Conservation (phyloP, 2,329 filamentous ascomycete species). For the Colletotrichum acutatum region DNA sequence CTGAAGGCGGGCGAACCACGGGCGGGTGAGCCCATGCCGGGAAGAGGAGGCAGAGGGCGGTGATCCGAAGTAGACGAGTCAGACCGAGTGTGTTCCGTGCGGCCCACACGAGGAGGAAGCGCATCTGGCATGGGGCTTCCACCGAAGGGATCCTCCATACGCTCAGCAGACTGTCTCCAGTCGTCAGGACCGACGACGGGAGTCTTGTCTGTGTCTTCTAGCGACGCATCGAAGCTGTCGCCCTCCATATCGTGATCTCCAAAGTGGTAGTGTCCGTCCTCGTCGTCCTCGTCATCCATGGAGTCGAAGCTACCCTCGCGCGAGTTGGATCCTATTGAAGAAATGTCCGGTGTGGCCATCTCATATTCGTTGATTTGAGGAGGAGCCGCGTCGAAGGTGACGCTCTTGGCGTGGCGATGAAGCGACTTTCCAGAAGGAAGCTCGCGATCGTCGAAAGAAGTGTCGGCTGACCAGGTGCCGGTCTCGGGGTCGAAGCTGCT, state of each 20-base stretch:
- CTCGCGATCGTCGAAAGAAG: conserved; percentile 66
- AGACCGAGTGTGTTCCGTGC: conserved; percentile 69
- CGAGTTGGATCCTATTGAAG: conserved; percentile 88
- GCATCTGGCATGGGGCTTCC: conserved; percentile 74
- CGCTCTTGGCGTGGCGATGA: conserved; percentile 92
- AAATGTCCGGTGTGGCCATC: conserved; percentile 96
- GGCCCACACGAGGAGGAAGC: conserved; percentile 54
- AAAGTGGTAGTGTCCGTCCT: conserved; percentile 58
- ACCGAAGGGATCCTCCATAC: conserved; percentile 74
- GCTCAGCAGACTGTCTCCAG: conserved; percentile 74
- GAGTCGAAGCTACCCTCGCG: conserved; percentile 95
- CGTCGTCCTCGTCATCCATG: conserved; percentile 74
- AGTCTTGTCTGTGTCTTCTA: conserved; percentile 97
- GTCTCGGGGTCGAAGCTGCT: conserved; percentile 76
- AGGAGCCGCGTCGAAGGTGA: conserved; percentile 94
- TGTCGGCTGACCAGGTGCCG: conserved; percentile 75
- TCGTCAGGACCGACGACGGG: conserved; percentile 97
- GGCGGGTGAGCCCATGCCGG: conserved; percentile 63
- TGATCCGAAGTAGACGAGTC: conserved; percentile 81
- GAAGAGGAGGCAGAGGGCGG: conserved; percentile 87
- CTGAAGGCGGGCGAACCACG: conserved; percentile 50
- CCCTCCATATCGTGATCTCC: conserved; percentile 73
- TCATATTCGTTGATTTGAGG: conserved; percentile 98
- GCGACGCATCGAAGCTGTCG: conserved; percentile 94
- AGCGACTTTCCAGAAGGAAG: conserved; percentile 74